Evolutionary conservation across 192 early-diverging fungal species (phyloP).

Genomic region (Rhizophagus prolifer): DNA sequence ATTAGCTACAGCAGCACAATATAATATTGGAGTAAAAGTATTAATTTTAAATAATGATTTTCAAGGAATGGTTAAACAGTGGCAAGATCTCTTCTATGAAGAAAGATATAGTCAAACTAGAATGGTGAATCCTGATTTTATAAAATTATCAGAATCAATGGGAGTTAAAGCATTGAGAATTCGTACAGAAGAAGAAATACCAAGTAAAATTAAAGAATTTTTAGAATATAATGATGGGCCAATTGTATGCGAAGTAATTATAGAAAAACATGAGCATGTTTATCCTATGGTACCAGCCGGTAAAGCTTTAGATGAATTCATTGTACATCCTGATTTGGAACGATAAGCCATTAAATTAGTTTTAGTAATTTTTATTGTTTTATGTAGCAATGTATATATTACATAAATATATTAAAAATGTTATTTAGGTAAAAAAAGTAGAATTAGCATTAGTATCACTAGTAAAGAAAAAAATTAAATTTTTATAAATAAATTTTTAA

Average conservation of each 20-base stretch:
- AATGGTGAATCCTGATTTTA: conserved; percentile 98
- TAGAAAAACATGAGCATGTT: conserved; percentile 91
- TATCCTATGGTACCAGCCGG: conserved; percentile 98
- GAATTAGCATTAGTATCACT: too few species aligned
- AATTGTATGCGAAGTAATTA: conserved; percentile 87
- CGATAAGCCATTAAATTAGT: background rate
- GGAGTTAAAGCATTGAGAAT: conserved; percentile 85
- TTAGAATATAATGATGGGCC: conserved; percentile 80
- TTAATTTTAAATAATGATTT: conserved; percentile 97
- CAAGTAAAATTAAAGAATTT: conserved; percentile 87
- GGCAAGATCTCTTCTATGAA: conserved; percentile 97
- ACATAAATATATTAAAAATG: background rate
- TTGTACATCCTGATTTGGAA: conserved; percentile 51
- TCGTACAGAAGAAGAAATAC: conserved; percentile 80
- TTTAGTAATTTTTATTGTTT: too few species aligned
- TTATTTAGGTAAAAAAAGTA: background rate
- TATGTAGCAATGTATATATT: background rate
- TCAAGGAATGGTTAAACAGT: conserved; percentile 97
- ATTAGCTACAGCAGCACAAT: conserved; percentile 95
- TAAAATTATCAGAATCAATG: conserved; percentile 95
- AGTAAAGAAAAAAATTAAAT: too few species aligned
- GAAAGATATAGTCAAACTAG: conserved; percentile 91
- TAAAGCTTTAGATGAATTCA: conserved; percentile 89
- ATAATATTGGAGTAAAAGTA: conserved; percentile 96
- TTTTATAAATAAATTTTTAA: too few species aligned